A percentile compares a stretch with the other conserved stretches of the same genome.
Evolutionary conservation across 2,329 filamentous ascomycete genomes (phyloP).

Genomic region (Curvularia lunata): DNA sequence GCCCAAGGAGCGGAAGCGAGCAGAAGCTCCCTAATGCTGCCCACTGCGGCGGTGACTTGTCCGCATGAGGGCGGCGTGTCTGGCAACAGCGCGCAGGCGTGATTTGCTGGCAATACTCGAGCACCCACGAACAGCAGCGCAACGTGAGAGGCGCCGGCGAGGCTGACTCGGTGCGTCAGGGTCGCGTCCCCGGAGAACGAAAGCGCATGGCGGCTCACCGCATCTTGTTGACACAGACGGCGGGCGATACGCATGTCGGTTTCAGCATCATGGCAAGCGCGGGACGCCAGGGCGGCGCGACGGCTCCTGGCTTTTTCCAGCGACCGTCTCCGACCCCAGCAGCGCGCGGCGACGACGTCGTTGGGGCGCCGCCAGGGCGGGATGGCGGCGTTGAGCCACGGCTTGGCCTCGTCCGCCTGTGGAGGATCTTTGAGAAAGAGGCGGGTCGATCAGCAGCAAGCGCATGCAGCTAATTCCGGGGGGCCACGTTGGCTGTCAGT

Average conservation of each 20-base stretch:
- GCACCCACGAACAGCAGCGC: too few species aligned
- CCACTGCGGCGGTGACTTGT: constrained; percentile 20
- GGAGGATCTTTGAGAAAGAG: constrained; percentile 46
- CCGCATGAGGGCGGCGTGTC: constrained; percentile 17
- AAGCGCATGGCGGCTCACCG: neutral
- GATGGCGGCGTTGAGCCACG: constrained; percentile 44
- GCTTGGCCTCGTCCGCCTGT: constrained; percentile 47
- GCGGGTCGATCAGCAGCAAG: constrained; percentile 51
- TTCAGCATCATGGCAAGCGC: constrained; percentile 46
- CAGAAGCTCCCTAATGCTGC: constrained; percentile 36
- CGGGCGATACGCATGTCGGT: constrained; percentile 18
- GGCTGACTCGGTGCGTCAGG: neutral
- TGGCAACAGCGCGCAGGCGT: neutral
- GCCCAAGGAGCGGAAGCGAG: constrained; percentile 19
- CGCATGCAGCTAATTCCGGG: constrained; percentile 49
- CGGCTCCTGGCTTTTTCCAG: constrained; percentile 39
- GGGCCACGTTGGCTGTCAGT: constrained; percentile 48
- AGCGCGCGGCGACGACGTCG: constrained; percentile 38
- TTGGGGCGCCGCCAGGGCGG: constrained; percentile 41
- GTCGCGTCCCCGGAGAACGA: neutral
- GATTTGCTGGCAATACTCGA: constrained; percentile 26
- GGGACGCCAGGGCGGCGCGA: constrained; percentile 36
- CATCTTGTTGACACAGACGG: neutral
- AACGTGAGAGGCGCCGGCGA: neutral
- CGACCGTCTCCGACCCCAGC: constrained; percentile 39